Percentiles rank a stretch among this genome's conserved stretches.
phyloP scores from a whole-genome alignment of 768 basidiomycete genomes.

The Leccinum pellstonianum region DNA sequence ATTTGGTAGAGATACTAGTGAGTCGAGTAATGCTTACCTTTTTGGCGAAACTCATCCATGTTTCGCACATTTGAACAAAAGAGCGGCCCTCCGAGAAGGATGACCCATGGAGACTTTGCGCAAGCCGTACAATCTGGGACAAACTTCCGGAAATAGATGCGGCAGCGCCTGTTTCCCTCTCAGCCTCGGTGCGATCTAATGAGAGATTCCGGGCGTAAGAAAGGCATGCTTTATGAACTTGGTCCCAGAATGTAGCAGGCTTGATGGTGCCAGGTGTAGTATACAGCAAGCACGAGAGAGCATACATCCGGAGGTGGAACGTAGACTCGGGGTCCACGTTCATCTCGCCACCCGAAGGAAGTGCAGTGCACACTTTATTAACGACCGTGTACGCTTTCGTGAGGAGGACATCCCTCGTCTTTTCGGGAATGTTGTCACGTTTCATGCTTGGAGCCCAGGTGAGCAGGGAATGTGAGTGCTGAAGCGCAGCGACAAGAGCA shows the following conservation, averaged over 20 bases:
- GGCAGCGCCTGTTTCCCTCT: slow-evolving; percentile 24
- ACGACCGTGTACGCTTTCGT: slow-evolving; percentile 59
- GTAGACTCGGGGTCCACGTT: slow-evolving; percentile 20
- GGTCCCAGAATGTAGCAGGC: slow-evolving; percentile 68
- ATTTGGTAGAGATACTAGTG: too few relatives aligned
- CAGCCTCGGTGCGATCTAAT: slow-evolving; percentile 8
- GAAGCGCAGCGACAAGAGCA: slow-evolving; percentile 34
- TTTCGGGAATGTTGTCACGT: slow-evolving; percentile 39
- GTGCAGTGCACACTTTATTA: slow-evolving; percentile 31
- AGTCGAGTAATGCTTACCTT: slow-evolving; percentile 41
- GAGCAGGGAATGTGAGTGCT: slow-evolving; percentile 39
- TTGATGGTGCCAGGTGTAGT: slow-evolving; percentile 49
- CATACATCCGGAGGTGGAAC: slow-evolving; percentile 42
- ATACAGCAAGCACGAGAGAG: slow-evolving; percentile 46
- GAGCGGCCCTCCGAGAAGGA: slow-evolving; percentile 48
- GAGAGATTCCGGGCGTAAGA: slow-evolving; percentile 26
- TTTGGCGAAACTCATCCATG: slow-evolving; percentile 67
- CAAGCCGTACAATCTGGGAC: slow-evolving; percentile 41
- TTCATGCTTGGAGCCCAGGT: slow-evolving; percentile 51
- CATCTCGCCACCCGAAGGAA: slow-evolving; percentile 32
- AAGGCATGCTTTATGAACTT: slow-evolving; percentile 50
- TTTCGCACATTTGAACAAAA: slow-evolving; percentile 67
- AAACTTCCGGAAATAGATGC: slow-evolving; percentile 44
- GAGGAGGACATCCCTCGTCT: slow-evolving; percentile 56
- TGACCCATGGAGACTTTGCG: slow-evolving; percentile 37